These are phyloP conservation scores for Xylaria sp. DNA, from an alignment of 2,329 filamentous ascomycete species.

Conservation along the genomic window DNA sequence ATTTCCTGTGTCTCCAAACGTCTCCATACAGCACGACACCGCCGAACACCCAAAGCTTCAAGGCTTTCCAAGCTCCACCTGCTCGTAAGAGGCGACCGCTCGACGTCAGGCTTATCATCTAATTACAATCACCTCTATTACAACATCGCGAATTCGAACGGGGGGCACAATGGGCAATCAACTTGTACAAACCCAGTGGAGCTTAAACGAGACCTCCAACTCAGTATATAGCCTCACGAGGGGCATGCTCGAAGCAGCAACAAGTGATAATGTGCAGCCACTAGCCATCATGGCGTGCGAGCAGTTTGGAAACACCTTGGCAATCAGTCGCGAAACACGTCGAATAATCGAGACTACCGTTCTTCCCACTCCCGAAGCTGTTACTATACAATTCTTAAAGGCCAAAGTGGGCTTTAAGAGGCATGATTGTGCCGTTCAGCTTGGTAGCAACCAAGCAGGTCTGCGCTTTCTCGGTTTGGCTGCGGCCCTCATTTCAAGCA, in stretches of 20 bases:
- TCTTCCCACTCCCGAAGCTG: constrained; percentile 9
- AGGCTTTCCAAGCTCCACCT: too few species aligned
- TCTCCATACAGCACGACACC: too few species aligned
- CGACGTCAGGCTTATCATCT: too few species aligned
- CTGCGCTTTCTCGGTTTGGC: constrained; percentile 14
- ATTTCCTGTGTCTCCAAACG: too few species aligned
- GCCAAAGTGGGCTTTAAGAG: constrained; percentile 10
- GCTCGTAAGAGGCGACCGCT: too few species aligned
- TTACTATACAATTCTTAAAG: constrained; percentile 11
- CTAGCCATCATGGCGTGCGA: constrained; percentile 20
- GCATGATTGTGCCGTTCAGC: constrained; percentile 13
- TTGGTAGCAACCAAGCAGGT: constrained; percentile 18
- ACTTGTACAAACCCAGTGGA: constrained; percentile 12
- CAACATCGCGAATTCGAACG: background rate
- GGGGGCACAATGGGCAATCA: background rate
- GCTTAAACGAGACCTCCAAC: constrained; percentile 5
- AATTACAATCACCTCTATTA: too few species aligned
- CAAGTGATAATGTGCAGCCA: constrained; percentile 20
- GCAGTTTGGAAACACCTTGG: constrained; percentile 18
- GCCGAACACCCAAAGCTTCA: too few species aligned
- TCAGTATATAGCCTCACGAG: constrained; percentile 5
- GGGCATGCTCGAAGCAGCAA: constrained; percentile 13
- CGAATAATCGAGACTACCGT: constrained; percentile 13
- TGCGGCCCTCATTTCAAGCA: background rate
- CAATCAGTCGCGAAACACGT: constrained; percentile 13